These are phyloP conservation scores for Aspergillus persii DNA, from an alignment of 2,329 filamentous ascomycete species.

Conservation along the genomic window DNA sequence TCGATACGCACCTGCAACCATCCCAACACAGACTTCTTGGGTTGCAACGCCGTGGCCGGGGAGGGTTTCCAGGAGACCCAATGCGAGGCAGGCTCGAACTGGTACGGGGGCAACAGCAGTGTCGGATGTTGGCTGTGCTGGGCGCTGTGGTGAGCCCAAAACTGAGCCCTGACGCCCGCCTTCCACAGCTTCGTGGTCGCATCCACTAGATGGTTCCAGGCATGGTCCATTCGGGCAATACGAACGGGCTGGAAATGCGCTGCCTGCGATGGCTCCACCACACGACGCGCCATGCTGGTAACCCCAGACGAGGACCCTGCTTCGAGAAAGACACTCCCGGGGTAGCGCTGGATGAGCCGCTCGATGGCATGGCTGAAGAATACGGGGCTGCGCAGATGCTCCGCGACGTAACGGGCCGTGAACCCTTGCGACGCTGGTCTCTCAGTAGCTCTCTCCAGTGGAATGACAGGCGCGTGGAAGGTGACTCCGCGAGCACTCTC, in stretches of 20 bases:
- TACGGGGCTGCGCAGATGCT: conserved; percentile 47
- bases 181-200: conserved; percentile 42
- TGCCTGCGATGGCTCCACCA: conserved; percentile 10
- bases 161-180: conserved; percentile 30
- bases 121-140: conserved; percentile 27
- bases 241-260: not conserved
- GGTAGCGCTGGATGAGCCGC: conserved; percentile 32
- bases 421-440: not conserved
- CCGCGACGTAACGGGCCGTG: conserved; percentile 31
- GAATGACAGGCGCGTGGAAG: conserved; percentile 34
- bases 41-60: not conserved
- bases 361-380: conserved; percentile 48
- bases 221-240: not conserved
- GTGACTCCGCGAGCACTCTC: conserved; percentile 24
- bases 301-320: conserved; percentile 39
- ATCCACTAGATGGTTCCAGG: conserved; percentile 20
- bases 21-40: not conserved
- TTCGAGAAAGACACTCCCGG: conserved; percentile 39
- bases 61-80: not conserved
- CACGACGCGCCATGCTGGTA: conserved; percentile 26
- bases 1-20: not conserved
- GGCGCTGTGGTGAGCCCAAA: conserved; percentile 37
- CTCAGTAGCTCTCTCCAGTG: conserved; percentile 14
- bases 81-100: conserved; percentile 37
- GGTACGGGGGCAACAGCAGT: conserved; percentile 41